Base-by-base conservation (phyloP, 2,329 filamentous ascomycete species). In the Monilinia laxa region DNA sequence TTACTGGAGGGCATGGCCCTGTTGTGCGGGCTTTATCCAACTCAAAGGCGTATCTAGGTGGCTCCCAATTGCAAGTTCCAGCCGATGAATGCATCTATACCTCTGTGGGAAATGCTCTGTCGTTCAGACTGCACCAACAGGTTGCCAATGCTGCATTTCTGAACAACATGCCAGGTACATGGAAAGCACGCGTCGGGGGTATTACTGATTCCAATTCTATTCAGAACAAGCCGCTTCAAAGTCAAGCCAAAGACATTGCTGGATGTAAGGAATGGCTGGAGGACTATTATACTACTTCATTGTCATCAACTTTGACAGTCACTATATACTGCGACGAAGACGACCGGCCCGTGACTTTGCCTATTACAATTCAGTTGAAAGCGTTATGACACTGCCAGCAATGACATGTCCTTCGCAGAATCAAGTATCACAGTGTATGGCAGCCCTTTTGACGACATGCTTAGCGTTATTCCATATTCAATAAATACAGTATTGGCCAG, bases 151-250 rank as follows among this genome's bases (percentile, higher is more conserved):
- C 16, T 11, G 52, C 52, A 54, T 35, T 54, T 35, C 28, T n/a
- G 25, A 54, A 54, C 52, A 54, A 35, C 16, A 54, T 54, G 12
- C 52, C 52, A 35, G 52, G 52, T 54, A 54, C 9, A 54, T 54
- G 28, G 52, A 10, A 54, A 16, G 25, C 28, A 54, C 52, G 11
- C 9, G 52, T 54, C 31, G 18, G 53, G 7, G 18, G 31, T n/a
- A 20, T 38, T n/a, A 3, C 53, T 35, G 53, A 55, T n/a, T 38
- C n/a, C 20, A n/a, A 35, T 35, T 20, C 53, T 55, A 38, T 31
- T 55, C 18, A 55, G 7, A 55, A 55, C 9, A 23, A 55, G 9
- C 10, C 31, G 18, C 53, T 18, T n/a, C 31, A n/a, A 55, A 55
- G 20, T 55, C 31, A 6, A n/a, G 53, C 31, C 31, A 55, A 55